Conservation (phyloP, 345 rosid genomes). For the Eucalyptus marginata region DNA sequence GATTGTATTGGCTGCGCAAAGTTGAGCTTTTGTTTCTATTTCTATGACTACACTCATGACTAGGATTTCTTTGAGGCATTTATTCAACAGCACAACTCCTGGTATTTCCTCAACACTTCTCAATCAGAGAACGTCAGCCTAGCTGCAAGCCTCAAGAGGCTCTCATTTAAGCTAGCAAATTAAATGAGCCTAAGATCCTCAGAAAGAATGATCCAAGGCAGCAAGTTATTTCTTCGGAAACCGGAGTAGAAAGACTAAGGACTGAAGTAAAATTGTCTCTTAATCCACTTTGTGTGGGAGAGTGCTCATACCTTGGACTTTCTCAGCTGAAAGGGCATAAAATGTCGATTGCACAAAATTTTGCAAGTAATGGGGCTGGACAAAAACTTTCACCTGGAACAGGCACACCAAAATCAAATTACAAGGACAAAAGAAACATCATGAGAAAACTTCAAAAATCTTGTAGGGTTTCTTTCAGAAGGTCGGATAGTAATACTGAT, state of each 20-base stretch:
- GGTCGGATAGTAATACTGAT: not conserved
- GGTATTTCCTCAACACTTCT: not conserved
- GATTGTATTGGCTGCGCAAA: not conserved
- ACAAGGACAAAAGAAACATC: not conserved
- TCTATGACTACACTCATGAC: not conserved
- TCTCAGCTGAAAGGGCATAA: slow-evolving; percentile 63
- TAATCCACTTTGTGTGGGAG: not conserved
- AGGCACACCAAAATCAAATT: not conserved
- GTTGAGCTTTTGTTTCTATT: not conserved
- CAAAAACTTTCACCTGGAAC: slow-evolving; percentile 86
- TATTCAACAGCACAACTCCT: not conserved
- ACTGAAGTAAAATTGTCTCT: not conserved
- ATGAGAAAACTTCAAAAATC: not conserved
- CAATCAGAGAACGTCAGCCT: not conserved
- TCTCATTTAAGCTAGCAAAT: not conserved
- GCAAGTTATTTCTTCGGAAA: not conserved
- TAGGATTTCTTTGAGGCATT: not conserved
- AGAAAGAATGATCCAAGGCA: not conserved
- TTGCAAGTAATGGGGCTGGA: slow-evolving; percentile 69
- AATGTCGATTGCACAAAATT: slow-evolving; percentile 92
- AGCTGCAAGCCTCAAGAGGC: not conserved
- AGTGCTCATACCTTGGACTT: slow-evolving; percentile 58
- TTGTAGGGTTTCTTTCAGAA: not conserved
- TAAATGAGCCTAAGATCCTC: not conserved
- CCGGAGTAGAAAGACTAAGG: not conserved